Conservation (phyloP, 176 grass and related monocot species). For the Triticum monococcum region DNA sequence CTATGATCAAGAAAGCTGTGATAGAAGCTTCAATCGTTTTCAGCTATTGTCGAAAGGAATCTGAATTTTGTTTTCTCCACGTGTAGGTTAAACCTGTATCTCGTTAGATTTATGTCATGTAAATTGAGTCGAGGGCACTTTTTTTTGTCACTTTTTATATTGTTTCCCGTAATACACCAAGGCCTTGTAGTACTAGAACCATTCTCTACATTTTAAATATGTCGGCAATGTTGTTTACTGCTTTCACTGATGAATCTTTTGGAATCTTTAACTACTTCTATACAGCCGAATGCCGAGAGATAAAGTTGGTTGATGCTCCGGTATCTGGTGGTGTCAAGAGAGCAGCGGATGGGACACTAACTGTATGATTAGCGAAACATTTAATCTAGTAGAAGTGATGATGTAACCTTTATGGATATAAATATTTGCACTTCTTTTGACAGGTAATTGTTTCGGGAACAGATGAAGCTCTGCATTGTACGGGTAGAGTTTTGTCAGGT, state of each 20-base stretch:
- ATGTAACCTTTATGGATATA: constrained; percentile 21
- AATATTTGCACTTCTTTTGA: constrained; percentile 22
- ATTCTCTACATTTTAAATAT: neutral
- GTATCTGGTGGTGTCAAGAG: constrained; percentile 95
- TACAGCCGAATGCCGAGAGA: constrained; percentile 63
- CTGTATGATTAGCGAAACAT: constrained; percentile 50
- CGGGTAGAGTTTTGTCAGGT: constrained; percentile 79
- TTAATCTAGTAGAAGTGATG: constrained; percentile 21
- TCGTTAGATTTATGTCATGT: neutral
- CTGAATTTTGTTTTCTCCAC: neutral
- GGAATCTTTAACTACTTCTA: constrained; percentile 24
- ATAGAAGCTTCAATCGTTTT: neutral
- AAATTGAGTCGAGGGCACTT: neutral
- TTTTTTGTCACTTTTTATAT: neutral
- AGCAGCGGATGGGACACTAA: constrained; percentile 91
- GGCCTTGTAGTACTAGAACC: neutral
- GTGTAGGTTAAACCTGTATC: neutral
- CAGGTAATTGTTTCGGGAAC: constrained; percentile 92
- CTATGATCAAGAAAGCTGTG: neutral
- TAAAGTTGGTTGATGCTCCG: constrained; percentile 90
- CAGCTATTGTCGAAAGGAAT: neutral
- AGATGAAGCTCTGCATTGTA: constrained; percentile 67
- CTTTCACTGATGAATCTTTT: constrained; percentile 10
- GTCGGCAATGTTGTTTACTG: neutral
- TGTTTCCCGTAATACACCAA: neutral